Conservation (phyloP, 257 asterid species). For the Capsicum rhomboideum region DNA sequence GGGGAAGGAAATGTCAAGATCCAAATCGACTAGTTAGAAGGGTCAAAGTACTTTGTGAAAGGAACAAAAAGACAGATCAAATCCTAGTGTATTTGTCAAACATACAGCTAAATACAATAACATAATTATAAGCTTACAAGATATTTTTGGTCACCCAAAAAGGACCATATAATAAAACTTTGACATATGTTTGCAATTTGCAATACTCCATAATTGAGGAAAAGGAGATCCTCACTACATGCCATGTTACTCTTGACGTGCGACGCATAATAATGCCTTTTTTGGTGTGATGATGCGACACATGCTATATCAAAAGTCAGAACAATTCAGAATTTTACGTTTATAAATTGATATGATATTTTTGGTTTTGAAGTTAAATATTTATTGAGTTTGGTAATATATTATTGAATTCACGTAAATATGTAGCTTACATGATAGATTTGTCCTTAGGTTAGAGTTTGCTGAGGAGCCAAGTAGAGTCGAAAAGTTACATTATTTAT, state of each 20-base stretch:
- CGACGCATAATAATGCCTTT: not conserved
- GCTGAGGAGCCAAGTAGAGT: no score
- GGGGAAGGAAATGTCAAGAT: not conserved
- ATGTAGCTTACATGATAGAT: no score
- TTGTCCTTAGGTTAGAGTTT: no score
- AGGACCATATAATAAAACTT: not conserved
- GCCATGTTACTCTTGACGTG: not conserved
- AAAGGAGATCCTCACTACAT: no score
- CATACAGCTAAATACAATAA: not conserved
- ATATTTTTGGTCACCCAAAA: no score
- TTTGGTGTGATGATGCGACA: not conserved
- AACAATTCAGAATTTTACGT: no score
- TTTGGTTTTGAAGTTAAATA: no score
- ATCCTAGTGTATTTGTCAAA: not conserved
- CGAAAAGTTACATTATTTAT: no score
- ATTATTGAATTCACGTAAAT: no score
- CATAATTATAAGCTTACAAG: not conserved
- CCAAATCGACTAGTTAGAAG: not conserved
- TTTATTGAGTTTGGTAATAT: no score
- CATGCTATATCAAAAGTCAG: no score
- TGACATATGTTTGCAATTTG: not conserved
- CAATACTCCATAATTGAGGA: not conserved
- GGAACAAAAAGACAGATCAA: not conserved
- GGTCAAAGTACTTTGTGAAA: not conserved
- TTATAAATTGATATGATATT: no score